phyloP scores from a whole-genome alignment of 257 asterid species.

The Cinchona pubescens region DNA sequence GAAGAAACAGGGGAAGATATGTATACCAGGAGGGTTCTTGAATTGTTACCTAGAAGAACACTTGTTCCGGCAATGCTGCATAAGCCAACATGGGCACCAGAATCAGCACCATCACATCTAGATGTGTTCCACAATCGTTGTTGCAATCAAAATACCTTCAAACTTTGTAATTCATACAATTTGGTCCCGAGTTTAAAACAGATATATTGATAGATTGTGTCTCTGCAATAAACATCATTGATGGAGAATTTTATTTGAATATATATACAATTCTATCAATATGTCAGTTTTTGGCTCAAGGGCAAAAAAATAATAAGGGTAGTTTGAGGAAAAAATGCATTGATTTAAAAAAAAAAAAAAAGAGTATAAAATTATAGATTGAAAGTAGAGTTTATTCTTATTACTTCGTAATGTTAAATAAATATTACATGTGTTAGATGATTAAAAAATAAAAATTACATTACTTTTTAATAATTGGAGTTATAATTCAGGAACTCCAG shows the following conservation, averaged over 20 bases:
- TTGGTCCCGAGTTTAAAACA: background rate
- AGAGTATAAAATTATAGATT: too few species aligned
- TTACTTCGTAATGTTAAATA: too few species aligned
- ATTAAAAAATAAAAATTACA: too few species aligned
- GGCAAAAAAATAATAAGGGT: background rate
- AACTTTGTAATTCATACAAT: background rate
- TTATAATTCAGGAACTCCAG: too few species aligned
- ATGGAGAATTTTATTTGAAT: background rate
- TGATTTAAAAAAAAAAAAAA: too few species aligned
- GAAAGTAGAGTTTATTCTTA: too few species aligned
- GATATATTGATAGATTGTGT: background rate
- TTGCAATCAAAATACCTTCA: background rate
- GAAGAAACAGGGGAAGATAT: slow-evolving; percentile 20
- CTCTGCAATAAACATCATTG: background rate
- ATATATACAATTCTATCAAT: background rate
- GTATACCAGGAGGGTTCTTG: slow-evolving; percentile 6
- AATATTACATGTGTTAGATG: too few species aligned
- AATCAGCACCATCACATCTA: background rate
- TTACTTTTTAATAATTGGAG: too few species aligned
- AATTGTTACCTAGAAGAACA: slow-evolving; percentile 52
- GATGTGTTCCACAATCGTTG: background rate
- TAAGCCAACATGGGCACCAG: slow-evolving; percentile 12
- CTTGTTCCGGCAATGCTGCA: slow-evolving; percentile 32
- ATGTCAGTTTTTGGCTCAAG: background rate
- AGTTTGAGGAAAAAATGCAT: background rate